These are phyloP conservation scores for Leccinum incarnatum DNA, from an alignment of 768 basidiomycete genomes.

Conservation along the genomic window DNA sequence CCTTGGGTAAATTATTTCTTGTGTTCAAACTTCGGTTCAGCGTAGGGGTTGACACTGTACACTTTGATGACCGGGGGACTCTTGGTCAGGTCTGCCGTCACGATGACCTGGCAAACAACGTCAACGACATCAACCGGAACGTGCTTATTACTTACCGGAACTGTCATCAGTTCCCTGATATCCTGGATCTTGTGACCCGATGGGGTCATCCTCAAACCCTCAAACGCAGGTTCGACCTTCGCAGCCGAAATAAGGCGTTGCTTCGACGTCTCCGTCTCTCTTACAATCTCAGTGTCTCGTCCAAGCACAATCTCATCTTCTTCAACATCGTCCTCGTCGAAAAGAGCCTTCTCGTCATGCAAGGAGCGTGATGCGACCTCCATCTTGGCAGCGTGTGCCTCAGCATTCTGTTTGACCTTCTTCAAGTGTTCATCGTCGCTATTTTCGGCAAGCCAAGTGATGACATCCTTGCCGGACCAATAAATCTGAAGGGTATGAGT, in stretches of 20 bases:
- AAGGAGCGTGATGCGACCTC: conserved; percentile 83
- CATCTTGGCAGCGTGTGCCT: conserved; percentile 89
- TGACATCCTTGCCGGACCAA: conserved; percentile 94
- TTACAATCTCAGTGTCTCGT: conserved; percentile 42
- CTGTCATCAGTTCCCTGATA: conserved; percentile 88
- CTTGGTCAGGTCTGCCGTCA: conserved; percentile 93
- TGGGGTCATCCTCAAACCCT: conserved; percentile 69
- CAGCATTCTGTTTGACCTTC: conserved; percentile 90
- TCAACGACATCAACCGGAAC: conserved; percentile 3
- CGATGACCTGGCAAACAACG: conserved; percentile 64
- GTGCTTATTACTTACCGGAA: conserved; percentile 64
- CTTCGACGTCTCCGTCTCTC: conserved; percentile 59
- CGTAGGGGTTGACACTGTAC: conserved; percentile 92
- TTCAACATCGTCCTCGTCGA: conserved; percentile 82
- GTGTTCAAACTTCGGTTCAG: conserved; percentile 44
- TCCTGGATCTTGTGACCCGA: conserved; percentile 95
- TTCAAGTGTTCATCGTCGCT: conserved; percentile 95
- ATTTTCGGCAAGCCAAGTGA: conserved; percentile 92
- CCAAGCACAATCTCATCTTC: conserved; percentile 81
- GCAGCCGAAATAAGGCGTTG: conserved; percentile 78
- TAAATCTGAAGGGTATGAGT: conserved; percentile 89
- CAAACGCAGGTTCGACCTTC: conserved; percentile 76
- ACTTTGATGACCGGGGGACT: conserved; percentile 97
- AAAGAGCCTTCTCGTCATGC: conserved; percentile 83
- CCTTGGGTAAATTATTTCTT: conserved; percentile 32